Evolutionary conservation across 306 rosid species (phyloP).

Genomic region (Hippophae tibetana): DNA sequence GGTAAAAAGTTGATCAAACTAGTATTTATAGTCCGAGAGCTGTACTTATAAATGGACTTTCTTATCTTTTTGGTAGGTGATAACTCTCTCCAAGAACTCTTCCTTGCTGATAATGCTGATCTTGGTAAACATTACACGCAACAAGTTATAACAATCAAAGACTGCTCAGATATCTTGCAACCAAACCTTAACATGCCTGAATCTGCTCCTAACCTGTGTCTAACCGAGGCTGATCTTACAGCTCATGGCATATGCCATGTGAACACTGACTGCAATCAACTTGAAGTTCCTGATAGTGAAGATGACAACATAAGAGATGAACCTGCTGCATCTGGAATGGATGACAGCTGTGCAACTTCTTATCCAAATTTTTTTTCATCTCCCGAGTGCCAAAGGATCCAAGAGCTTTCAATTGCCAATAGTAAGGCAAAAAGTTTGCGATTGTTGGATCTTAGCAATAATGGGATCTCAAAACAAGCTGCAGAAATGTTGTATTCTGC

Average conservation of each 20-base stretch:
- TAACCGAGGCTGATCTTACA: constrained; percentile 26
- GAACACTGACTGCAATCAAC: constrained; percentile 28
- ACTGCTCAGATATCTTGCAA: constrained; percentile 19
- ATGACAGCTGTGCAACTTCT: constrained; percentile 59
- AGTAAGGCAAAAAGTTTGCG: constrained; percentile 44
- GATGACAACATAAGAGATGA: constrained; percentile 35
- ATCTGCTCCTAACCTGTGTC: constrained; percentile 6
- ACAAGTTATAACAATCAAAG: constrained; percentile 24
- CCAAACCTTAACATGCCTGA: constrained; percentile 26
- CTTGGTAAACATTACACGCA: constrained; percentile 23
- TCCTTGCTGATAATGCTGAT: constrained; percentile 53
- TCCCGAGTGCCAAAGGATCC: constrained; percentile 26
- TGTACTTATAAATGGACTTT: not conserved
- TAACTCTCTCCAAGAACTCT: constrained; percentile 55
- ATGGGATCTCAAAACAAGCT: constrained; percentile 44
- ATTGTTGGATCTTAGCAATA: constrained; percentile 67
- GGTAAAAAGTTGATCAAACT: constrained; percentile 36
- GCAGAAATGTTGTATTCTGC: constrained; percentile 47
- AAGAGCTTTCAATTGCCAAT: constrained; percentile 51
- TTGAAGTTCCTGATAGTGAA: constrained; percentile 83
- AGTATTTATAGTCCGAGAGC: constrained; percentile 7
- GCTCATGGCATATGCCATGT: constrained; percentile 23
- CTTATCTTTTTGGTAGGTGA: constrained; percentile 37
- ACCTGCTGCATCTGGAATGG: constrained; percentile 46
- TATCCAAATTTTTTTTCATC: constrained; percentile 34